Base-by-base conservation (phyloP, 306 rosid genomes). In the Cicer arietinum region DNA sequence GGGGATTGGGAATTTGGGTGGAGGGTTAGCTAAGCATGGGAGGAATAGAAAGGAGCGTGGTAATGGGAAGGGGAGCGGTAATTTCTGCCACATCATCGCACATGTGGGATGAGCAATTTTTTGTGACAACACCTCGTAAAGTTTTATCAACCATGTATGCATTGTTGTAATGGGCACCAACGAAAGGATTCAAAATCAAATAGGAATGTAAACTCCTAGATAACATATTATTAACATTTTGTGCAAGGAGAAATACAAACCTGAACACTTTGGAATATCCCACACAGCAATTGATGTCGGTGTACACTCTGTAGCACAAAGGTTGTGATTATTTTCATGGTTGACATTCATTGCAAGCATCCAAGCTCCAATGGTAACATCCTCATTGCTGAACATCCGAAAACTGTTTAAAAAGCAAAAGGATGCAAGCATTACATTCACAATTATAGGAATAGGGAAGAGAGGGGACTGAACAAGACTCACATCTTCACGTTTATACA, bases 271-370 rank as follows among this genome's bases (percentile, higher is more conserved):
- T 0, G 99, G 99, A 80, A 95, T 90, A 83, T 95, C 99, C 99
- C 98, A 95, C 57, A 95, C 98, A 14, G 99, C 98, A 6, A 95
- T 82, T 43, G 97, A 95, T 74, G 93, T 76, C 11, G 92, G 51
- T 2, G 98, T 86, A 78, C 99, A 95, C 7, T 77, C 84, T 51
- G 83, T 40, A 56, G 83, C 81, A 76, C 99, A 92, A 17, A 95
- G 80, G 70, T 90, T 91, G 47, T 82, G 87, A 75, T 84, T 79
- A 72, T 92, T 89, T 85, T 95, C 99, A 71, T 95, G 94, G 45
- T 90, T 83, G 77, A 95, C 99, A 84, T 95, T 95, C 99, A 95
- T 95, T 58, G 99, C 97, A 20, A 92, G 98, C 99, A 95, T 95
- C 99, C 97, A 95, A 57, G 97, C 93, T 62, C 98, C 99, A 79